Evolutionary conservation across 2,329 filamentous ascomycete genomes (phyloP).

Genomic region (Metarhizium rileyi): DNA sequence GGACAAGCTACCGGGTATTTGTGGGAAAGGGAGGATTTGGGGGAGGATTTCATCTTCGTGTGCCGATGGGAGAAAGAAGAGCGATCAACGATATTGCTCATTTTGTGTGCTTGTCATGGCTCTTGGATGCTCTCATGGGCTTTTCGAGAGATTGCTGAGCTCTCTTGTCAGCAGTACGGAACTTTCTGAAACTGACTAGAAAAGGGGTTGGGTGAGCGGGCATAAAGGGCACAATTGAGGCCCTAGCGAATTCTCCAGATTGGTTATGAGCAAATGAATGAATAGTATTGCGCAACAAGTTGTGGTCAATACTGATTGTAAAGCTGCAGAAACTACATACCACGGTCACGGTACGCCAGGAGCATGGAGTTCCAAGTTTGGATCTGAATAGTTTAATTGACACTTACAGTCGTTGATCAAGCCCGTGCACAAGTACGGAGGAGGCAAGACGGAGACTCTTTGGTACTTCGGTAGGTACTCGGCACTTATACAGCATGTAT

Average conservation of each 20-base stretch:
- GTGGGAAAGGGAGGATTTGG: background rate
- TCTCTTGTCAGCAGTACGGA: too few species aligned
- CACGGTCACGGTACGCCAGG: too few species aligned
- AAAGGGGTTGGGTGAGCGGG: background rate
- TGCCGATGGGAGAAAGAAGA: background rate
- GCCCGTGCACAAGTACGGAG: background rate
- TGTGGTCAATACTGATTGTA: background rate
- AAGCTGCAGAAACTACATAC: too few species aligned
- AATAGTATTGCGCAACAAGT: conserved; percentile 5
- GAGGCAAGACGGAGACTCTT: too few species aligned
- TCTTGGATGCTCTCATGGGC: background rate
- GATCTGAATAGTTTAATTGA: too few species aligned
- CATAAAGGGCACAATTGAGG: background rate
- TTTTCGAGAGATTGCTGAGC: background rate
- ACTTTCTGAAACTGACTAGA: background rate
- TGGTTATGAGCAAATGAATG: conserved; percentile 13
- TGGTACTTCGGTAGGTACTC: too few species aligned
- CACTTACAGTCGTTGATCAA: too few species aligned
- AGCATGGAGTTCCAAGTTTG: too few species aligned
- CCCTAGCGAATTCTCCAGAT: conserved; percentile 12
- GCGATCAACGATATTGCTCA: background rate
- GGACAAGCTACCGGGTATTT: background rate
- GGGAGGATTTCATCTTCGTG: background rate
- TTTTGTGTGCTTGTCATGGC: background rate
- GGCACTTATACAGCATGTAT: too few species aligned